Base-by-base conservation (phyloP, 2,329 filamentous ascomycete genomes). In the Stachybotrys chartarum region DNA sequence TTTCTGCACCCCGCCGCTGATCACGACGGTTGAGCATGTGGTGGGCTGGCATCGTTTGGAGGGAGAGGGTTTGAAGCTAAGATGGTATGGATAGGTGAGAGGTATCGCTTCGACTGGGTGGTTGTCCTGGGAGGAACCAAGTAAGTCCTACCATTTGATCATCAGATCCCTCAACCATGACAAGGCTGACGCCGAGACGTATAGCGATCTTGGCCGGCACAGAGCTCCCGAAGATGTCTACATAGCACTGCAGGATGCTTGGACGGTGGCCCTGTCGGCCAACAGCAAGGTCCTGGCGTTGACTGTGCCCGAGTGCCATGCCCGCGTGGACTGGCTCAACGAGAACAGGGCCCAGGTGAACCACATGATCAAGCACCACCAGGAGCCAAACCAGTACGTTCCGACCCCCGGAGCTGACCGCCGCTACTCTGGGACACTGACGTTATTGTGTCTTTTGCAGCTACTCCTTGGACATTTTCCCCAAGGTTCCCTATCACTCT, bases 41-140 rank as follows among this genome's bases (percentile, higher is more conserved):
- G 11, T 14, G 46, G 46, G 24, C 24, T 24, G 24, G 24, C 24
- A 24, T 24, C 24, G 24, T 24, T 24, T 24, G 24, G 24, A 24
- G 24, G 24, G 24, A 24, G 24, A 3, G 24, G 24, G 24, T 24
- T 24, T 24, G 24, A 24, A 24, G 24, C 24, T 24, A 24, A 24
- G 24, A 24, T 24, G 24, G 4, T 24, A 24, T 24, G 3, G 6
- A 42, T 32, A 68, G 66, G 62, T 54, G 51, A 60, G n/a, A 58
- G 56, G 32, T 57, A 58, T 5, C 56, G 58, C 1, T 84, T 73
- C 59, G 80, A 86, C 71, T 87, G 83, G 82, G 77, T 80, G 14
- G 77, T 88, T 35, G 68, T 87, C 5, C 75, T 88, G 2, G 84
- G 82, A 8, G 85, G 84, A 3, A 87, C 84, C 51, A 88, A 87